phyloP scores from a whole-genome alignment of 2,329 filamentous ascomycete species.

The Verticillium nubilum region DNA sequence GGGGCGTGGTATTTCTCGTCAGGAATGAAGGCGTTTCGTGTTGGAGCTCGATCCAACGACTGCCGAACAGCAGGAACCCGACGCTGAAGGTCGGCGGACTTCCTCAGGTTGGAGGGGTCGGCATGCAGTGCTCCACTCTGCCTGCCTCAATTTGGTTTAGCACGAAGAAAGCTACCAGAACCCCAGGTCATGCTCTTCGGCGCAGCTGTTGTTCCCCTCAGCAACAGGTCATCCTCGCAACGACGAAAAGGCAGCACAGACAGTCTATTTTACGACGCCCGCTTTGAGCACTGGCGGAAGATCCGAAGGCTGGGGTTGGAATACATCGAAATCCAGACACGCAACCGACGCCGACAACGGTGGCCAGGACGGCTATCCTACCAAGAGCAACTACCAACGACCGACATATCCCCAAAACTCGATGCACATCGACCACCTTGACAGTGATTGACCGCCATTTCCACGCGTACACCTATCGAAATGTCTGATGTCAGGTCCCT shows the following conservation, averaged over 20 bases:
- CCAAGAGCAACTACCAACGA: too few species aligned
- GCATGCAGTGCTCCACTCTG: neutral
- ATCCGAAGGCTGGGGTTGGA: too few species aligned
- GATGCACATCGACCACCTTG: neutral
- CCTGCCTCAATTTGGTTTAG: neutral
- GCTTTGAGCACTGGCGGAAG: too few species aligned
- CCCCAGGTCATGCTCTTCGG: neutral
- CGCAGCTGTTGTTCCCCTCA: neutral
- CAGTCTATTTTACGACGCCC: too few species aligned
- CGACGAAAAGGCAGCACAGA: too few species aligned
- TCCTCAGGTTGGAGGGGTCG: neutral
- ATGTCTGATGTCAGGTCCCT: constrained; percentile 81
- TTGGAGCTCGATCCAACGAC: neutral
- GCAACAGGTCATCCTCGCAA: neutral
- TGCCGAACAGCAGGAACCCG: neutral
- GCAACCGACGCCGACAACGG: too few species aligned
- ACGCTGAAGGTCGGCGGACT: too few species aligned
- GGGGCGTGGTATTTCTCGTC: neutral
- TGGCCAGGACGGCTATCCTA: too few species aligned
- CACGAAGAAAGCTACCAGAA: neutral
- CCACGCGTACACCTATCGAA: neutral
- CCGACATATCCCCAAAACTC: neutral
- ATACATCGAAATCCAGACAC: too few species aligned
- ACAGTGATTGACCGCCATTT: neutral
- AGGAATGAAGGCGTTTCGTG: neutral